Conservation (phyloP, 192 early-diverging fungal species). For the Mortierella antarctica region DNA sequence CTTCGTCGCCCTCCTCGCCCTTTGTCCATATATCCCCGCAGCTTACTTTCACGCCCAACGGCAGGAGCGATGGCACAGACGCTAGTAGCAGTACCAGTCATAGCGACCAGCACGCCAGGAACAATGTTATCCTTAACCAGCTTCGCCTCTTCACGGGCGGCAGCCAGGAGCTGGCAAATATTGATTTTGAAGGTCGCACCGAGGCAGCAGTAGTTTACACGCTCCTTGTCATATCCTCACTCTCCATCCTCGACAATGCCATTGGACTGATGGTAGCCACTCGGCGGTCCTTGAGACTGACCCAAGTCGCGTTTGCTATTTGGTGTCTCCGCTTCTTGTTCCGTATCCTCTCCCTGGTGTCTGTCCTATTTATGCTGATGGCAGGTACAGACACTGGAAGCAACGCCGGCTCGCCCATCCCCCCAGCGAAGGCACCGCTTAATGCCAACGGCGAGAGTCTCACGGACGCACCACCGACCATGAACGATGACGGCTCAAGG, state of each 20-base stretch:
- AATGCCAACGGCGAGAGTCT: too few relatives aligned
- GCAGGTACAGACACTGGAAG: background rate
- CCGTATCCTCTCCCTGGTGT: conserved; percentile 20
- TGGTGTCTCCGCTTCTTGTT: conserved; percentile 47
- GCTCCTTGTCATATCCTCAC: conserved; percentile 23
- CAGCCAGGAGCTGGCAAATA: background rate
- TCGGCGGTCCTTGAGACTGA: conserved; percentile 23
- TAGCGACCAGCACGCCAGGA: background rate
- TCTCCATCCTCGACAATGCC: conserved; percentile 38
- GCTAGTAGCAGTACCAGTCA: background rate
- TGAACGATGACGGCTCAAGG: background rate
- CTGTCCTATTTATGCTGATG: conserved; percentile 22
- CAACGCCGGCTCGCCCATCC: too few relatives aligned
- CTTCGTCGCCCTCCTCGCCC: background rate
- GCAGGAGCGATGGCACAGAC: background rate
- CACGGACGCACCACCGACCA: too few relatives aligned
- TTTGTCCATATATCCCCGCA: background rate
- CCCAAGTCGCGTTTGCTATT: conserved; percentile 39
- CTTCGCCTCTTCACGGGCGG: conserved; percentile 1
- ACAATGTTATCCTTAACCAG: conserved; percentile 2
- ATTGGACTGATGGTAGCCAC: conserved; percentile 47
- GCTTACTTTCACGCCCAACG: background rate
- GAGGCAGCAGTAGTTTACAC: conserved; percentile 30
- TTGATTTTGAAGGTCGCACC: conserved; percentile 25
- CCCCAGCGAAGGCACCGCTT: background rate